Evolutionary conservation across 108 stramenopile genomes (phyloP), one percentile per base, ranked within the genome.

Genomic region (Aureococcus anophagefferens): DNA sequence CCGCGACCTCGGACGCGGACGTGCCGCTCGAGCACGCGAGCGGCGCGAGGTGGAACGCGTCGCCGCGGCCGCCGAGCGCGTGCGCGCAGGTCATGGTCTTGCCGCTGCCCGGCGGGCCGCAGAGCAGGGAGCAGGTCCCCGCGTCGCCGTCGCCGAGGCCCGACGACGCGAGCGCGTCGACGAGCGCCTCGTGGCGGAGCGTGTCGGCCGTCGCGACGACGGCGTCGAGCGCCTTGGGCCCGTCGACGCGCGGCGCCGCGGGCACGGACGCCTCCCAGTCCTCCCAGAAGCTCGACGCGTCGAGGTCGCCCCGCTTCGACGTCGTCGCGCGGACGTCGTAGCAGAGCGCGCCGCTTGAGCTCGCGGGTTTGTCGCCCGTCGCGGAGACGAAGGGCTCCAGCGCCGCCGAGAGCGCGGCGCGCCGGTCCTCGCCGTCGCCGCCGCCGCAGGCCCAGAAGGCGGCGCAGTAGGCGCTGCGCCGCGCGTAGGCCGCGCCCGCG

Each of bases 201-300:
- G 96, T 97, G 76, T 99, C 98, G 14, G 94, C 96, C 28, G 98
- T 99, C 18, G 92, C 91, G 64, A 99, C 87, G 31, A 99, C 95
- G 31, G 51, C 1, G 21, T 16, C 1, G 21, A 59, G 51, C n/a
- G n/a, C n/a, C n/a, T n/a, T n/a, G n/a, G n/a, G n/a, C 7, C 37
- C 37, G 21, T 59, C 51, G 51, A 28, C 25, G 7, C 25, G 21
- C 51, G 17, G 21, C 25, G 51, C 25, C 51, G 25, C 4, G 21
- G 51, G 51, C 21, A 59, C 51, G 1, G 3, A 1, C 1, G 3
- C 25, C 25, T 59, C 51, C 51, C 51, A 59, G 21, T 3, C 21
- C 51, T 59, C 51, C 51, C 51, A 59, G 40, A 44, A 44, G 40
- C 13, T 13, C 51, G 51, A 28, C 51, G 51, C 51, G 21, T 28